These are phyloP conservation scores for Trichodelitschia bisporula DNA, from an alignment of 495 filamentous ascomycete genomes.

Conservation along the genomic window DNA sequence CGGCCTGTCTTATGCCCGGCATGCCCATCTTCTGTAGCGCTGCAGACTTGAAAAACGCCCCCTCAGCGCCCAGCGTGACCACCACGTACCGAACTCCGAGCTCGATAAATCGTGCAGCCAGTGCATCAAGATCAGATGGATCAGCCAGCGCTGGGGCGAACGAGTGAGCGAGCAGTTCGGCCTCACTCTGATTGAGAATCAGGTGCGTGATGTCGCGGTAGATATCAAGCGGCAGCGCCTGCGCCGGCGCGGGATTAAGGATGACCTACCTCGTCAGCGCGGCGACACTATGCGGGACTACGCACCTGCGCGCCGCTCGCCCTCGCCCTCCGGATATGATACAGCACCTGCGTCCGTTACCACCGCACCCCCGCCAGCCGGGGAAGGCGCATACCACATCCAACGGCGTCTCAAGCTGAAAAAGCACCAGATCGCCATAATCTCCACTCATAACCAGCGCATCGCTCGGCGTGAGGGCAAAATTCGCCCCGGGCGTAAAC, in stretches of 20 bases:
- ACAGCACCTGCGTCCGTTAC: slow-evolving; percentile 17
- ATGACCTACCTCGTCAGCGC: slow-evolving; percentile 26
- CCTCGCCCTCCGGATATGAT: slow-evolving; percentile 30
- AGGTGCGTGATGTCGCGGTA: slow-evolving; percentile 51
- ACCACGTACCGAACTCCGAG: slow-evolving; percentile 52
- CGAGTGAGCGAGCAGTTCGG: slow-evolving; percentile 37
- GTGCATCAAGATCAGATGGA: slow-evolving; percentile 14
- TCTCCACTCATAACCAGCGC: slow-evolving; percentile 31
- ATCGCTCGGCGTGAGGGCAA: slow-evolving; percentile 12
- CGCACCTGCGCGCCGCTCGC: slow-evolving; percentile 24
- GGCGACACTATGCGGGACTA: background rate
- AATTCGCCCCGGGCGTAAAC: slow-evolving; percentile 57
- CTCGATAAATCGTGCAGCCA: slow-evolving; percentile 32
- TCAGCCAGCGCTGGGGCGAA: slow-evolving; percentile 23
- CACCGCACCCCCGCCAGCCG: background rate
- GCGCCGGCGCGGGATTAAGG: slow-evolving; percentile 58
- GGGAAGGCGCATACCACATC: slow-evolving; percentile 24
- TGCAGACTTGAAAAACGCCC: slow-evolving; percentile 11
- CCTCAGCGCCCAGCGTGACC: slow-evolving; percentile 48
- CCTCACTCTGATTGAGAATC: slow-evolving; percentile 82
- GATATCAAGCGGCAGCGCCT: slow-evolving; percentile 34
- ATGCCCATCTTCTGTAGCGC: slow-evolving; percentile 2
- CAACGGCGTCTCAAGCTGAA: slow-evolving; percentile 76
- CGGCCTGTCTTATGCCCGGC: slow-evolving; percentile 15
- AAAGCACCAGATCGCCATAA: slow-evolving; percentile 17